Evolutionary conservation across 371 early-diverging fungal species (phyloP), one percentile per base, ranked within the genome.

Genomic region (Funneliformis caledonium): DNA sequence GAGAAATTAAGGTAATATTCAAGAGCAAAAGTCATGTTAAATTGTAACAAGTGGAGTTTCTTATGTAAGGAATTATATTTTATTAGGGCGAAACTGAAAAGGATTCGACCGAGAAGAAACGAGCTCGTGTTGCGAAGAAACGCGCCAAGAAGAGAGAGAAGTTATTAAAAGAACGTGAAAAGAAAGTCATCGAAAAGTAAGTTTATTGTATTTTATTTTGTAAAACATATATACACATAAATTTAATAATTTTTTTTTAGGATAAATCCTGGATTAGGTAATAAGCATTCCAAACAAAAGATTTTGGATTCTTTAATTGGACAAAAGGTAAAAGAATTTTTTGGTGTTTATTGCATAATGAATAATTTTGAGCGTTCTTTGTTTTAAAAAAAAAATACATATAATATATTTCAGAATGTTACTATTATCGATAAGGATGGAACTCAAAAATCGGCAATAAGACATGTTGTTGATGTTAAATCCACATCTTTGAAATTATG

Each of bases 81-180:
- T 69, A n/a, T 43, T 89, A 92, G 88, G 88, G 89, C 70, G 87
- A 90, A n/a, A 87, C 90, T 0, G 96, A 96, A 85, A 88, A 95
- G 89, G 88, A 90, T 19, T 88, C 92, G 68, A 88, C 85, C 48
- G 95, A 96, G 76, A 91, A 94, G 80, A 92, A 91, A 80, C 88
- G 89, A 68, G 85, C 87, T 81, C 90, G 95, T 65, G 88, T 89
- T 60, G 84, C 85, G 80, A 89, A 91, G 84, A 95, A 95, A 89
- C 87, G 88, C 84, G 56, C 85, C 80, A 90, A 89, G 87, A 87
- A 87, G 82, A 86, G 82, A 76, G 84, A 86, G 72, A 88, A 88
- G 83, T 90, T 88, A 80, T 74, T 81, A 81, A 82, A 88, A 84
- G 88, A 84, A 86, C 80, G 85, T 83, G 86, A 83, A 67, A 85